phyloP scores from a whole-genome alignment of 768 basidiomycete genomes.

The Mycena rebaudengoi region DNA sequence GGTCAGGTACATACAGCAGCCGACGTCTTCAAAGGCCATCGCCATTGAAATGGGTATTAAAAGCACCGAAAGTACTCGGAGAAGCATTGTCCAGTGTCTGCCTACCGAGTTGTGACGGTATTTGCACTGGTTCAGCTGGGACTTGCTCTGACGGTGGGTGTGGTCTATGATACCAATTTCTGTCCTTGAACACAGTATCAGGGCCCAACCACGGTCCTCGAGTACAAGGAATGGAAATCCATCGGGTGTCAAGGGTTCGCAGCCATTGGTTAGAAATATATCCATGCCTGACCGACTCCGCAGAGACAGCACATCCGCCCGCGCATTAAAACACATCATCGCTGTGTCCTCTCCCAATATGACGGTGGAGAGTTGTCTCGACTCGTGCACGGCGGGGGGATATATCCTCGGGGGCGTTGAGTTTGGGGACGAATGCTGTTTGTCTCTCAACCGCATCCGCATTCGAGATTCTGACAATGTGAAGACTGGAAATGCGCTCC shows the following conservation, averaged over 20 bases:
- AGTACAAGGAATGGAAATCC: slow-evolving; percentile 4
- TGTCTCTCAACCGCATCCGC: neutral
- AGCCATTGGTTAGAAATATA: neutral
- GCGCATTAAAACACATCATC: slow-evolving; percentile 19
- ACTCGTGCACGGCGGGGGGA: slow-evolving; percentile 20
- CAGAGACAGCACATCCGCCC: slow-evolving; percentile 19
- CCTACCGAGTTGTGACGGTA: too few relatives aligned
- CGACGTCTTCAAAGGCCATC: too few relatives aligned
- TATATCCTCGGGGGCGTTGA: slow-evolving; percentile 30
- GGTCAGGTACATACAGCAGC: too few relatives aligned
- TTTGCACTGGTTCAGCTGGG: too few relatives aligned
- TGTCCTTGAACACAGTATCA: too few relatives aligned
- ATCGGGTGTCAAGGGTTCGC: neutral
- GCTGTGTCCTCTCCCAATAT: slow-evolving; percentile 15
- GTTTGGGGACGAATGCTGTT: slow-evolving; percentile 32
- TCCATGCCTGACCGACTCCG: neutral
- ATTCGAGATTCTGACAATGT: neutral
- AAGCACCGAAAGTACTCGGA: too few relatives aligned
- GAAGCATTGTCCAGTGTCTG: too few relatives aligned
- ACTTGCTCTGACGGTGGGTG: too few relatives aligned
- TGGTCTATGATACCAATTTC: too few relatives aligned
- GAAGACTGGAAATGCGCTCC: slow-evolving; percentile 31
- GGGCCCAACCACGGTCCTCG: neutral
- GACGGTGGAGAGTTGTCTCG: slow-evolving; percentile 31
- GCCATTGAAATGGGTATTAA: too few relatives aligned